phyloP scores from a whole-genome alignment of 345 rosid genomes.

The Syzygium aromaticum region DNA sequence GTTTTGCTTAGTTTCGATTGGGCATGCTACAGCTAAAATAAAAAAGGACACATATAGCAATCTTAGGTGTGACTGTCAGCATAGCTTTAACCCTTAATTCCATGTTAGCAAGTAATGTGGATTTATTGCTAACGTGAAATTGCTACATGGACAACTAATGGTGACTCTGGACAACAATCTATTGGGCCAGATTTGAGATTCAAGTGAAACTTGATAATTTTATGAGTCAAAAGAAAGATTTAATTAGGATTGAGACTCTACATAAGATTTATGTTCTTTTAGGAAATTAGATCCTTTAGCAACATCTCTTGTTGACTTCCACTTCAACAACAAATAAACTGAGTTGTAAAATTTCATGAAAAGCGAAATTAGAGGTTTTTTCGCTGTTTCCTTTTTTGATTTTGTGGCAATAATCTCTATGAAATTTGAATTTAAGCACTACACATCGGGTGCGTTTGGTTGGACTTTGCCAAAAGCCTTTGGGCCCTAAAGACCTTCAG shows the following conservation, averaged over 20 bases:
- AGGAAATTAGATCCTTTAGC: background rate
- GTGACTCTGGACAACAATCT: background rate
- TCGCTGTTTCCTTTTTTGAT: background rate
- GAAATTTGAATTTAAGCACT: background rate
- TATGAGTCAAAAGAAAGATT: background rate
- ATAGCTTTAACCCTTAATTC: background rate
- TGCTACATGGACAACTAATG: accelerated
- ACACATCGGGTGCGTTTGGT: background rate
- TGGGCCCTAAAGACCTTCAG: too few relatives aligned
- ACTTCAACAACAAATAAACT: background rate
- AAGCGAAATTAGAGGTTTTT: background rate
- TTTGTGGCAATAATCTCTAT: background rate
- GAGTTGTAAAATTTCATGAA: background rate
- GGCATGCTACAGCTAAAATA: background rate
- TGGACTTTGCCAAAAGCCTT: too few relatives aligned
- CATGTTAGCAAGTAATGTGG: background rate
- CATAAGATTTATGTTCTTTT: background rate
- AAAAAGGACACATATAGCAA: background rate
- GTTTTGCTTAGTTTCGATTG: background rate
- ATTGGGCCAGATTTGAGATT: background rate
- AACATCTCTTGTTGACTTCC: background rate
- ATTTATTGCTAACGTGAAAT: background rate
- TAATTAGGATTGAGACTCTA: background rate
- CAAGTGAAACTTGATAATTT: background rate
- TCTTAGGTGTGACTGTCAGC: background rate